Percentiles rank a stretch among this genome's conserved stretches.
Conservation (phyloP, 345 rosid species). For the Syzygium aromaticum region DNA sequence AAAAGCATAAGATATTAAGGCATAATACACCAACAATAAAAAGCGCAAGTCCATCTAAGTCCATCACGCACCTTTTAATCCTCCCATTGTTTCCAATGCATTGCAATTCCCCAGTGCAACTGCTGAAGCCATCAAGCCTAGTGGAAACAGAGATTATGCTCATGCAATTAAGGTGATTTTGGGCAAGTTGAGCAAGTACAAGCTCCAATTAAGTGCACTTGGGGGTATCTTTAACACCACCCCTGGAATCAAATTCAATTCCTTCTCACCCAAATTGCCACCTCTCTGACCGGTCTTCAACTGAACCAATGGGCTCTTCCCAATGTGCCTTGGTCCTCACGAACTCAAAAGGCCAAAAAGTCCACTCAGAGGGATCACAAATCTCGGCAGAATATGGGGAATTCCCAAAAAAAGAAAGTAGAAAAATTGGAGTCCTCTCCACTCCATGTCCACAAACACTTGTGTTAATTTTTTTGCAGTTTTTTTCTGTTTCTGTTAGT, state of each 20-base stretch:
- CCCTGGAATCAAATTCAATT: background rate
- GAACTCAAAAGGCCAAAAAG: background rate
- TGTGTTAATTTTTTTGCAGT: background rate
- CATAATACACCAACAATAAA: background rate
- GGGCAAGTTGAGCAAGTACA: background rate
- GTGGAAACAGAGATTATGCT: background rate
- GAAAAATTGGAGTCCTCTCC: background rate
- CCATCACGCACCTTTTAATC: background rate
- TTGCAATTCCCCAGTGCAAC: background rate
- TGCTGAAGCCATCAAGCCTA: background rate
- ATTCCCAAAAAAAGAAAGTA: background rate
- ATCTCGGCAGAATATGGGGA: slow-evolving; percentile 1
- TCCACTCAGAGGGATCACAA: background rate
- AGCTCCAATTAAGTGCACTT: background rate
- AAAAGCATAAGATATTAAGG: background rate
- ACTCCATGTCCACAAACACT: background rate
- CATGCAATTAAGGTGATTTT: background rate
- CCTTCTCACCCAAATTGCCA: background rate
- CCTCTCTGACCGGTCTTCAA: slow-evolving; percentile 4
- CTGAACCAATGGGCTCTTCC: background rate
- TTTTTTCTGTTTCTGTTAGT: slow-evolving; percentile 14
- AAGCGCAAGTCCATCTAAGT: background rate
- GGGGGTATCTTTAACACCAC: background rate
- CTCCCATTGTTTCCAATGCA: background rate
- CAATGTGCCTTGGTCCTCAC: background rate